A percentile compares a stretch with the other conserved stretches of the same genome.
Evolutionary conservation across 768 basidiomycete species (phyloP).

Genomic region (Macrolepiota albuminosa): DNA sequence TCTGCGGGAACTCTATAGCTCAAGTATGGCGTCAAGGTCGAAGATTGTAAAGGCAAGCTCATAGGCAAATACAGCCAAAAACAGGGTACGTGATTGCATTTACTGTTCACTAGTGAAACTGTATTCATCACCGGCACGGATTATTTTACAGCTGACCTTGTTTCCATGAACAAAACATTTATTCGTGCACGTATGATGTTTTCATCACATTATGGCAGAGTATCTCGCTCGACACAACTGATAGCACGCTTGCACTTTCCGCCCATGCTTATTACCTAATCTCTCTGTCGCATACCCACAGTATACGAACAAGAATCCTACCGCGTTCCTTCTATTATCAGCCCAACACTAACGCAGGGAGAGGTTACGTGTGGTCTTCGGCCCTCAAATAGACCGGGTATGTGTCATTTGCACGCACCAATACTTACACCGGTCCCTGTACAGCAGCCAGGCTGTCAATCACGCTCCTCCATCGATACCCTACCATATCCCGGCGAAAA

Average conservation of each 20-base stretch:
- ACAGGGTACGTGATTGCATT: constrained; percentile 38
- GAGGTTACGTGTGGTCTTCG: constrained; percentile 50
- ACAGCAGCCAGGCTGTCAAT: constrained; percentile 11
- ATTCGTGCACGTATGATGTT: constrained; percentile 80
- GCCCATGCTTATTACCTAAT: background rate
- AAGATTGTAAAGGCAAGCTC: constrained; percentile 81
- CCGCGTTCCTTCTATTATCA: constrained; percentile 19
- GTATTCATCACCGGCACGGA: constrained; percentile 23
- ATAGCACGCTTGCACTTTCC: constrained; percentile 34
- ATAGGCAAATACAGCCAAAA: constrained; percentile 98
- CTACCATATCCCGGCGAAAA: constrained; percentile 19
- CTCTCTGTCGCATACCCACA: constrained; percentile 14
- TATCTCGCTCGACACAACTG: constrained; percentile 71
- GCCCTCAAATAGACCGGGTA: constrained; percentile 27
- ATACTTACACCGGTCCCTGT: constrained; percentile 3
- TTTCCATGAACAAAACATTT: constrained; percentile 93
- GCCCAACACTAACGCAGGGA: constrained; percentile 20
- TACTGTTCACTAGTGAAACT: background rate
- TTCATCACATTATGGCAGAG: constrained; percentile 93
- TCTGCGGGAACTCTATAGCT: constrained; percentile 79
- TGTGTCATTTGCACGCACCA: constrained; percentile 28
- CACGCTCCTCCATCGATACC: constrained; percentile 6
- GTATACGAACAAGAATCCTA: constrained; percentile 50
- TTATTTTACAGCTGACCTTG: constrained; percentile 68
- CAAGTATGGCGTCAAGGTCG: constrained; percentile 83